These are phyloP conservation scores for Xerocomellus chrysenteron DNA, from an alignment of 768 basidiomycete species.

Conservation along the genomic window DNA sequence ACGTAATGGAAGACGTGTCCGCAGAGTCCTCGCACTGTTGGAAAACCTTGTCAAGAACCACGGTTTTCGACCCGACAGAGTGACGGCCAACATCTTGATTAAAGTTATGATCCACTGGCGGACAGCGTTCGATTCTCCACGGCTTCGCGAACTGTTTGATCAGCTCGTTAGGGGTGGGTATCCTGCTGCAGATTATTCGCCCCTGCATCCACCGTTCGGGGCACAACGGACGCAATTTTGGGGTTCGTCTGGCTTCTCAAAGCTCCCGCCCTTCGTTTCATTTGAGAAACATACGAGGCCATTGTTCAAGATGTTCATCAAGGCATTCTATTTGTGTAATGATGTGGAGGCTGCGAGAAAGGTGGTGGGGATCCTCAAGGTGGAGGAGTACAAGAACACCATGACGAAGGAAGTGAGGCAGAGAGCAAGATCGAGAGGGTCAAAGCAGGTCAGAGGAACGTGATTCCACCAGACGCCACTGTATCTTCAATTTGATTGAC, in stretches of 20 bases:
- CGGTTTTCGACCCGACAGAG: slow-evolving; percentile 60
- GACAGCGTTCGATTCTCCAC: slow-evolving; percentile 38
- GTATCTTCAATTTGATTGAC: slow-evolving; percentile 8
- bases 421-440: slow-evolving; percentile 20
- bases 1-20: slow-evolving; percentile 47
- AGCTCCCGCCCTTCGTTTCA: slow-evolving; percentile 43
- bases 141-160: slow-evolving; percentile 62
- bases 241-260: slow-evolving; percentile 33
- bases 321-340: slow-evolving; percentile 54
- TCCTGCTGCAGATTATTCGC: slow-evolving; percentile 37
- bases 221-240: slow-evolving; percentile 27
- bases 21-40: slow-evolving; percentile 40
- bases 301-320: slow-evolving; percentile 72
- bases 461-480: not conserved
- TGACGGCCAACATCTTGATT: slow-evolving; percentile 69
- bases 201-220: slow-evolving; percentile 45
- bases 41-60: slow-evolving; percentile 42
- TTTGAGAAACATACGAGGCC: slow-evolving; percentile 64
- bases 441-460: slow-evolving; percentile 7
- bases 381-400: slow-evolving; percentile 27
- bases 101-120: slow-evolving; percentile 59
- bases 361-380: slow-evolving; percentile 56
- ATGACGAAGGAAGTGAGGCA: slow-evolving; percentile 13
- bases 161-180: slow-evolving; percentile 60
- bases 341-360: slow-evolving; percentile 54